Conservation (phyloP, 352 stramenopile species). For the Phytophthora pluvialis region DNA sequence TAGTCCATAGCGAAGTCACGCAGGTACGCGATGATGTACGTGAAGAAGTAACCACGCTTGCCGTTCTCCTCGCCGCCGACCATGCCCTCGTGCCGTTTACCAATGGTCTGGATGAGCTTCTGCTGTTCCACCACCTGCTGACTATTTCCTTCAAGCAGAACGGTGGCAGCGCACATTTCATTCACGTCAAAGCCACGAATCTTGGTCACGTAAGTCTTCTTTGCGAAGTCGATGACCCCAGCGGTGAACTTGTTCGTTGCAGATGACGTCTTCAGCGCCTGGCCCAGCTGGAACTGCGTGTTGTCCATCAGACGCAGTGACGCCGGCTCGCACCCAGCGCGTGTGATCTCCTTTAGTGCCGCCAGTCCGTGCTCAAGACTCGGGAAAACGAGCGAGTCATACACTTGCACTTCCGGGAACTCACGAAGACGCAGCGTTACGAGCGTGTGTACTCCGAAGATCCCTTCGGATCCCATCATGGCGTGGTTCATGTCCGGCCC, state of each 20-base stretch:
- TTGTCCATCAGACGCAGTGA: slow-evolving; percentile 95
- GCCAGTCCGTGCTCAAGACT: slow-evolving; percentile 80
- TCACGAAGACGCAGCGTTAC: slow-evolving; percentile 93
- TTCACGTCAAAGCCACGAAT: slow-evolving; percentile 76
- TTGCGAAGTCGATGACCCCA: slow-evolving; percentile 73
- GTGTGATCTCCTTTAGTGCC: slow-evolving; percentile 82
- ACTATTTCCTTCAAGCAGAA: slow-evolving; percentile 87
- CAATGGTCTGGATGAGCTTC: slow-evolving; percentile 66
- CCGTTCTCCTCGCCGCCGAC: slow-evolving; percentile 85
- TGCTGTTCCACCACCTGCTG: slow-evolving; percentile 57
- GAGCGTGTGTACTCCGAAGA: slow-evolving; percentile 93
- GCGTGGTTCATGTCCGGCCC: slow-evolving; percentile 91
- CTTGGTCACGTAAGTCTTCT: slow-evolving; percentile 88
- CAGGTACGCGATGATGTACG: slow-evolving; percentile 95
- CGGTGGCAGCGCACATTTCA: slow-evolving; percentile 86
- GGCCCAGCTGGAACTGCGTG: slow-evolving; percentile 94
- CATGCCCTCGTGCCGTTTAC: slow-evolving; percentile 80
- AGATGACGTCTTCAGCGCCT: slow-evolving; percentile 85
- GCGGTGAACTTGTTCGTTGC: slow-evolving; percentile 50
- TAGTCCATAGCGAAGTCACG: slow-evolving; percentile 95
- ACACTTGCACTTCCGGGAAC: slow-evolving; percentile 77
- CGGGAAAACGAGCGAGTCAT: slow-evolving; percentile 93
- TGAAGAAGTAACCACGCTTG: slow-evolving; percentile 94
- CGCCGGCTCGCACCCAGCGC: slow-evolving; percentile 73
- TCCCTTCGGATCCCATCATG: slow-evolving; percentile 93